Evolutionary conservation across 2,329 filamentous ascomycete species (phyloP), one percentile per base, ranked within the genome.

Genomic region (Aspergillus fijiensis): DNA sequence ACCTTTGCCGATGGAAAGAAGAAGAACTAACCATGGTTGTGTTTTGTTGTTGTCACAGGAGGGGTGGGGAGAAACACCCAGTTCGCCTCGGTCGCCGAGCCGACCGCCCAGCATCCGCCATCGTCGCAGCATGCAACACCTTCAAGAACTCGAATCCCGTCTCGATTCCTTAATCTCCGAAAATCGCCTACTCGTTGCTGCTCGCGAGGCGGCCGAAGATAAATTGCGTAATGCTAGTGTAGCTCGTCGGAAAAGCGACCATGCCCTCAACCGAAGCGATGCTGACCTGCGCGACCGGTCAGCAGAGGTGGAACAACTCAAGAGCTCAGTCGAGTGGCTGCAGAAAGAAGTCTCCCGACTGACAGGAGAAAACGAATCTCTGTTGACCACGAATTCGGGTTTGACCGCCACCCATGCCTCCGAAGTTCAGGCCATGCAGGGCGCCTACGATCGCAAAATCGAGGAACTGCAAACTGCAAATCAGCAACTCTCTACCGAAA

Each of bases 21-120:
- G 3, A 12, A 48, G 1, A 16, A 35, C 54, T 63, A 50, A 63
- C 48, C 45, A 59, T 55, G 19, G 42, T 53, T 65, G 60, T 63
- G 71, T 67, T 62, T 53, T 65, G 60, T 63, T 71, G 68, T 62
- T 64, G 66, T 51, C 55, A 57, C 81, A 97, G 93, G 92, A 96
- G 85, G 94, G 92, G 80, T 93, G 87, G 82, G 94, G 94, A 79
- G 92, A 96, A 80, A 91, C 90, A 78, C 91, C 77, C 50, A 77
- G 85, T 73, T 96, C 92, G 74, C 92, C 94, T 72, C 88, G 90
- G 71, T 98, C 95, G 71, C 95, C 95, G 58, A 96, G 92, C 68
- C 88, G 94, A 77, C 93, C 95, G 70, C 92, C 93, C 73, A 97
- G 92, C 82, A 90, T 99, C 85, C 93, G 94, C 70, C 93, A 94